Conservation (phyloP, 306 rosid species). For the Mimosa bimucronata region DNA sequence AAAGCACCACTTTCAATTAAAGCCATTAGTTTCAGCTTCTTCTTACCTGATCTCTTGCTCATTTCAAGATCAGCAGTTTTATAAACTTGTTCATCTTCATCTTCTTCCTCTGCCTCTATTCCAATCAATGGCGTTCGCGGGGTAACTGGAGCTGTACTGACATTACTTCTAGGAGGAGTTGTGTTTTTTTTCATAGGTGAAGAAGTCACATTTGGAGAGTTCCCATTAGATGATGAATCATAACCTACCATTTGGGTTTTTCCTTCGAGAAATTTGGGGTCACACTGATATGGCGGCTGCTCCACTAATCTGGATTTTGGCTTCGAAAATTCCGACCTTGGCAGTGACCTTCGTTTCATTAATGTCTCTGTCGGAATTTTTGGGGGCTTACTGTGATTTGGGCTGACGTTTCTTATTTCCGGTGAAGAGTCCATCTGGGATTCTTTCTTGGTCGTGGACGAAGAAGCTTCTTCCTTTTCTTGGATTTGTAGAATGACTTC, state of each 20-base stretch:
- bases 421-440: constrained; percentile 41
- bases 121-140: constrained; percentile 27
- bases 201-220: constrained; percentile 46
- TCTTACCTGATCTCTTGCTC: constrained; percentile 38
- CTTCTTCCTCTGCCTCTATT: constrained; percentile 54
- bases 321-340: constrained; percentile 49
- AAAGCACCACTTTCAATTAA: constrained; percentile 51
- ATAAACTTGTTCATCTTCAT: constrained; percentile 61
- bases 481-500: constrained; percentile 53
- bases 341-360: constrained; percentile 38
- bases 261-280: constrained; percentile 31
- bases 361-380: constrained; percentile 39
- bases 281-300: constrained; percentile 43
- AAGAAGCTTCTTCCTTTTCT: constrained; percentile 32
- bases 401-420: constrained; percentile 30
- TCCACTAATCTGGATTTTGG: constrained; percentile 68
- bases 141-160: background rate
- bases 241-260: constrained; percentile 5
- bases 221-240: constrained; percentile 24
- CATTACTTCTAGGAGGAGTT: background rate
- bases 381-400: constrained; percentile 42
- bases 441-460: background rate
- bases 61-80: constrained; percentile 54
- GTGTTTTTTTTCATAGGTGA: constrained; percentile 40
- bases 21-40: constrained; percentile 34